Evolutionary conservation across 345 rosid genomes (phyloP), one percentile per base, ranked within the genome.

Genomic region (Corchorus olitorius): DNA sequence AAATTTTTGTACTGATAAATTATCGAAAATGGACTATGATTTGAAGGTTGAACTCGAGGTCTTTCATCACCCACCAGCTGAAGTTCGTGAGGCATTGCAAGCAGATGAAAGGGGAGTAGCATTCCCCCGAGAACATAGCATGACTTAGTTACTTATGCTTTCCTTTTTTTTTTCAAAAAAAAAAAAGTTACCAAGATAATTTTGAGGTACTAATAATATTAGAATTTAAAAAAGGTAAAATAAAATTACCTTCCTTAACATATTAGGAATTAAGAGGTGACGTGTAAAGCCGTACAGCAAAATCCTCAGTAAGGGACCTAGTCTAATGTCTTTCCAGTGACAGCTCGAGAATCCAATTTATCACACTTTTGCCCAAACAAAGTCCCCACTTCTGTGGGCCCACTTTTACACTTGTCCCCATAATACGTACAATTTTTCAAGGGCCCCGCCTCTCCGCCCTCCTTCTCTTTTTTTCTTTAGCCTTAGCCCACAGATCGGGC

Each of bases 361-460:
- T 37, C 22, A 63, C 7, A 41, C 48, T 64, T 37, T 71, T 53
- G 16, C 62, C 13, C 14, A 54, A 72, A 5, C 48, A 17, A 55
- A 54, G 73, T 19, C 17, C 27, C 59, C 34, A 33, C 66, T 6
- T 6, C n/a, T 6, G 33, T 34, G 74, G 73, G n/a, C 41, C 71
- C 54, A 49, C 53, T 1, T 56, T 46, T 49, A 50, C 69, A 37
- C 48, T 73, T 74, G 76, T 67, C 64, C 62, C 27, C 22, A 39
- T 27, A 48, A 67, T 22, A 13, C 13, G 55, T 14, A 67, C 55
- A 14, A 14, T 4, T 67, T 48, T 6, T 37, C 14, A 37, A 7
- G 1, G 48, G 17, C 46, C 39, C 14, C 35, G 35, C 17, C 58
- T 13, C 5, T 13, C 2, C 55, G 11, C 58, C n/a, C 5, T 13